These are phyloP conservation scores for Lecanoromycetidae sp. DNA, from an alignment of 2,329 filamentous ascomycete species.

Conservation along the genomic window DNA sequence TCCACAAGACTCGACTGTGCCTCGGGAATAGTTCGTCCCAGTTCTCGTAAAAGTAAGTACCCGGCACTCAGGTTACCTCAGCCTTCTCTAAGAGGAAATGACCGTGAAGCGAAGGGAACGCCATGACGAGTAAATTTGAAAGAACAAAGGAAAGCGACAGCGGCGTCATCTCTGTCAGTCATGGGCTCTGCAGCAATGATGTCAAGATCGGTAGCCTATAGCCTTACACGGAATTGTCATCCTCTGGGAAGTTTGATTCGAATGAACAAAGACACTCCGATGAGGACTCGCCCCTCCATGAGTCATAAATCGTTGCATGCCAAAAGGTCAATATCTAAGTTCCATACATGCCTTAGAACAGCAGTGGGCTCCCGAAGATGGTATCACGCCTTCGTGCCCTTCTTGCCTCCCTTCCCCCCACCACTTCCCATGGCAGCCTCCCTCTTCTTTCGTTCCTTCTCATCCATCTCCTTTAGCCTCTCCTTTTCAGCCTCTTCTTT, in stretches of 20 bases:
- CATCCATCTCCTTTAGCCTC: conserved; percentile 25
- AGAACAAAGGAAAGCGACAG: no score
- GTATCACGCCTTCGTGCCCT: conserved; percentile 13
- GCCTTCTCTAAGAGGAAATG: no score
- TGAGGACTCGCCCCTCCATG: background rate
- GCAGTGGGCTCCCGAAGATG: background rate
- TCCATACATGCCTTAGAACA: background rate
- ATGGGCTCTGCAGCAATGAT: background rate
- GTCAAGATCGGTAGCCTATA: background rate
- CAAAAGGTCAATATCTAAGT: background rate
- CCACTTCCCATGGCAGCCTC: conserved; percentile 27
- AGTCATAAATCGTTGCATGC: background rate
- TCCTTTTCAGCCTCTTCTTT: conserved; percentile 30
- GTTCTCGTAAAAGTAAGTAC: no score
- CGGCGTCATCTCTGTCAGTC: no score
- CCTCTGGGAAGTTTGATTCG: background rate
- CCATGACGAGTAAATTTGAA: no score
- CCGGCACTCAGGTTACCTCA: no score
- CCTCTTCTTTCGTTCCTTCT: conserved; percentile 31
- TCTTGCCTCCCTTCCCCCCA: conserved; percentile 14
- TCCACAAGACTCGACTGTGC: no score
- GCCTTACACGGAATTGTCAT: background rate
- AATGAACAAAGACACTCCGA: background rate
- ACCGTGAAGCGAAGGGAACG: no score
- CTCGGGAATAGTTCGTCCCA: no score